Evolutionary conservation across 2,329 filamentous ascomycete genomes (phyloP).

Genomic region (Clarireedia sp.): DNA sequence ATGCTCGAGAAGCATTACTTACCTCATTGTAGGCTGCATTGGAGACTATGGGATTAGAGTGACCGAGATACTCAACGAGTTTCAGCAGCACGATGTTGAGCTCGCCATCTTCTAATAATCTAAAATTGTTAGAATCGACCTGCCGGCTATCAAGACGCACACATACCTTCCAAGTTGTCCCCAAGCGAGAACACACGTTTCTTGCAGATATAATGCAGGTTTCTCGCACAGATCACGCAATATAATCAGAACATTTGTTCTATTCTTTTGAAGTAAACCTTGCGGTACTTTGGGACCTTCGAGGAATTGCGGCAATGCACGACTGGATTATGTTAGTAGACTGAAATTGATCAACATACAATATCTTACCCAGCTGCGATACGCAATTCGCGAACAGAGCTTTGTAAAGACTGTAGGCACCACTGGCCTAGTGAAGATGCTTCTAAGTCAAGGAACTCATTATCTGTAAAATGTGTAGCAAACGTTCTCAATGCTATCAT

Average conservation of each 20-base stretch:
- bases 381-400: constrained; percentile 76
- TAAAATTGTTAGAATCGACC: constrained; percentile 27
- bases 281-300: constrained; percentile 33
- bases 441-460: constrained; percentile 57
- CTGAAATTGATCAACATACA: not conserved
- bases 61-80: constrained; percentile 79
- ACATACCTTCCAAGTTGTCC: constrained; percentile 68
- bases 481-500: constrained; percentile 66
- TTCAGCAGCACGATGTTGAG: constrained; percentile 78
- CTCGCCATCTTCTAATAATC: constrained; percentile 69
- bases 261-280: constrained; percentile 50
- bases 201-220: constrained; percentile 59
- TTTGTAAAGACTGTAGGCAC: constrained; percentile 73
- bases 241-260: constrained; percentile 60
- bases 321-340: constrained; percentile 34
- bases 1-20: constrained; percentile 20
- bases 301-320: constrained; percentile 60
- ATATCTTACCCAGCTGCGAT: constrained; percentile 60
- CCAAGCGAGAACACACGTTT: constrained; percentile 80
- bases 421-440: constrained; percentile 65
- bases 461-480: constrained; percentile 55
- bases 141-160: not conserved
- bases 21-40: constrained; percentile 79
- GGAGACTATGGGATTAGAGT: constrained; percentile 70
- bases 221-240: constrained; percentile 66